These are phyloP conservation scores for Luzula sylvatica DNA, from an alignment of 176 grass and related monocot genomes.

Conservation along the genomic window DNA sequence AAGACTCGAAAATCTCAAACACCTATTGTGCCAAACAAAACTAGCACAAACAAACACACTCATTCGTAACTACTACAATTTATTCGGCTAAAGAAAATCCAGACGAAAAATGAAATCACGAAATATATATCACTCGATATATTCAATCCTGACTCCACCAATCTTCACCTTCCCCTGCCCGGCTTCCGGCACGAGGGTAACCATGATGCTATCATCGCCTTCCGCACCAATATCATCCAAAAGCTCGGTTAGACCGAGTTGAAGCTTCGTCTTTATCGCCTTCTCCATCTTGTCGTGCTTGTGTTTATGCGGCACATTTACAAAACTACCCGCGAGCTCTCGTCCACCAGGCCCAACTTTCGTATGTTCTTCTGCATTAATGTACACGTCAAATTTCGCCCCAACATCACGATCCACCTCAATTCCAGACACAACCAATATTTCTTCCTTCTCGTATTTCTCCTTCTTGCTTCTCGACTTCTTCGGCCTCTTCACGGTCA, in stretches of 20 bases:
- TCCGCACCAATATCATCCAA: conserved; percentile 39
- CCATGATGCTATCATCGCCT: conserved; percentile 27
- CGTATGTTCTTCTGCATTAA: conserved; percentile 30
- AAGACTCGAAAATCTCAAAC: too few species aligned
- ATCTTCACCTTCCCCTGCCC: conserved; percentile 34
- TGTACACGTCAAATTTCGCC: conserved; percentile 41
- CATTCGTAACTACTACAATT: too few species aligned
- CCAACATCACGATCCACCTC: conserved; percentile 22
- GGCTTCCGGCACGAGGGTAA: conserved; percentile 31
- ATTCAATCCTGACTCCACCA: conserved; percentile 26
- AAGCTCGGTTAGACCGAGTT: conserved; percentile 36
- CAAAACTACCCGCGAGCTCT: conserved; percentile 43
- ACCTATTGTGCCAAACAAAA: too few species aligned
- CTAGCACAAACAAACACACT: too few species aligned
- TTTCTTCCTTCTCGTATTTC: conserved; percentile 36
- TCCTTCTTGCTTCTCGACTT: conserved; percentile 21
- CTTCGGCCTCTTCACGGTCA: conserved; percentile 30
- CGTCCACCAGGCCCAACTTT: conserved; percentile 7
- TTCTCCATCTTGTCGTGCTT: conserved; percentile 21
- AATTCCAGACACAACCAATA: conserved; percentile 33
- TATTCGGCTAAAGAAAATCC: too few species aligned
- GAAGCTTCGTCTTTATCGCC: conserved; percentile 23
- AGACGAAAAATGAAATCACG: too few species aligned
- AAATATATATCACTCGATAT: too few species aligned
- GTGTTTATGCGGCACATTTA: conserved; percentile 41